These are phyloP conservation scores for Scedosporium boydii DNA, from an alignment of 2,329 filamentous ascomycete species.

Conservation along the genomic window DNA sequence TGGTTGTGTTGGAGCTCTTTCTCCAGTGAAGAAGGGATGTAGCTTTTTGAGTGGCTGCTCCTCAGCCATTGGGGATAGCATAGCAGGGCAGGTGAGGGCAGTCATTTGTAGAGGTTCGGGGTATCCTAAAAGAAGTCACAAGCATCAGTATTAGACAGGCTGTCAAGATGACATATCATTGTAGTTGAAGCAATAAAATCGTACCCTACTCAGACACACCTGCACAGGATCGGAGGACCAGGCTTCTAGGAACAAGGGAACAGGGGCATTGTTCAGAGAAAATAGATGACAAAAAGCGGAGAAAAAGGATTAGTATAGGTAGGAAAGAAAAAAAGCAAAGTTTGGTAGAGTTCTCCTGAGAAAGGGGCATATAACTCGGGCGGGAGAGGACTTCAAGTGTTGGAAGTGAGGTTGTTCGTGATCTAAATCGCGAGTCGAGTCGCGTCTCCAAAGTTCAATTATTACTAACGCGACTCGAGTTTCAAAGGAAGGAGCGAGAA, in stretches of 20 bases:
- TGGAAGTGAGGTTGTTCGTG: neutral
- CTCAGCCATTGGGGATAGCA: constrained; percentile 30
- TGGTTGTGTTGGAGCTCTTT: neutral
- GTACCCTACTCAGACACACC: neutral
- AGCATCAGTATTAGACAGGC: neutral
- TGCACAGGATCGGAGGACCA: neutral
- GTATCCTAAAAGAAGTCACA: neutral
- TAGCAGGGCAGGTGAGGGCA: constrained; percentile 17
- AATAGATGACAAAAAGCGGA: neutral
- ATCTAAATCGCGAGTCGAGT: neutral
- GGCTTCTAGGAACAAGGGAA: neutral
- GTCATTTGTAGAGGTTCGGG: neutral
- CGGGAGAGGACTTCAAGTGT: no score
- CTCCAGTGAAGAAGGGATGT: constrained; percentile 42
- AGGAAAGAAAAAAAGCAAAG: neutral
- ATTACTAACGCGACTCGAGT: neutral
- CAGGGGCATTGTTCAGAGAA: neutral
- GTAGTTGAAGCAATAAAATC: neutral
- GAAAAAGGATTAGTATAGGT: no score
- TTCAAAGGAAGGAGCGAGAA: neutral
- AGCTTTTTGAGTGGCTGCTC: constrained; percentile 32
- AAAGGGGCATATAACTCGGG: no score
- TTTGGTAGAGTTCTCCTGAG: neutral
- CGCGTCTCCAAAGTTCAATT: neutral
- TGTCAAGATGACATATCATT: neutral